Evolutionary conservation across 208 protist genomes (phyloP), one percentile per base, ranked within the genome.

Genomic region (Tritrichomonas musculus): DNA sequence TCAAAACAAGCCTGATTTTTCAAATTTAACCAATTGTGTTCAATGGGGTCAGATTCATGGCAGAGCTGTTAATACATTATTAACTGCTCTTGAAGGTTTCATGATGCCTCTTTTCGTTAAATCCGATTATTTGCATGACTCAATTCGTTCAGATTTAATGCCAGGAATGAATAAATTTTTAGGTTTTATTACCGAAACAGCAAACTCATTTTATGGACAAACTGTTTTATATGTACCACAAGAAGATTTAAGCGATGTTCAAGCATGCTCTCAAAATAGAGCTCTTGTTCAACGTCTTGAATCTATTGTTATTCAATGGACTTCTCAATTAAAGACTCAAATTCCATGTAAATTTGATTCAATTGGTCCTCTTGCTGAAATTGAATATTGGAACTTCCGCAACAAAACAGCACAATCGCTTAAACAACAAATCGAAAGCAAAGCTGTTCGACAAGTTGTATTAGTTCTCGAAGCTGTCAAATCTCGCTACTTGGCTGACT

Each of bases 201-300:
- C 77, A 9, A 88, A 88, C 57, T 39, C 4, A 39, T 88, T 88
- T 88, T 88, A 88, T 36, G 77, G 77, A 33, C 41, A 88, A 88
- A 99, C 98, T 22, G 97, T 98, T n/a, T 95, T 99, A n/a, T 99
- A 99, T 95, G 97, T 99, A 22, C 98, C 98, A 27, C 94, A 95
- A 30, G 98, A 99, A 94, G 93, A 96, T 55, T 94, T 99, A 20
- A 80, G 95, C 0, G 94, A 95, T 27, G 64, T 88, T 5, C 94
- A 94, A 30, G 92, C 93, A 22, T 96, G 97, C 0, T 95, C 97
- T n/a, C 57, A 65, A 50, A 64, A 99, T 93, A 97, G 98, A 88
- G 97, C 98, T 94, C 95, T 99, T 0, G 97, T 99, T 36, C 98
- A 99, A 96, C 96, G 97, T 69, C 98, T 99, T 94, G 97, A 99